Base-by-base conservation (phyloP, 202 grass and related monocot genomes). In the Miscanthus sacchariflorus region DNA sequence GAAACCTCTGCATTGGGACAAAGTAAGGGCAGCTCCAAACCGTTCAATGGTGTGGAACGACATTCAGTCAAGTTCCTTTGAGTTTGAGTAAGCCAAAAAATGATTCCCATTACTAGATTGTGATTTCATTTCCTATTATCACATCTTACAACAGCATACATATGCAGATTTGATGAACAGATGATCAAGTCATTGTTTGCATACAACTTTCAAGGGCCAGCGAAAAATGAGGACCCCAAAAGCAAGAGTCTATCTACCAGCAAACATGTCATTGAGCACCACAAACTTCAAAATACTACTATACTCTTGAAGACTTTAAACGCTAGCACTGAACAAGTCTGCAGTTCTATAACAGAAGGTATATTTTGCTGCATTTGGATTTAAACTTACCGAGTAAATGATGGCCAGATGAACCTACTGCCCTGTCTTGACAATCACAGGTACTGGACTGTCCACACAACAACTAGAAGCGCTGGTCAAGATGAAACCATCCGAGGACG, bases 1-100 rank as follows among this genome's bases (percentile, higher is more conserved):
- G 85, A 95, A 93, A 85, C 91, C 91, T 18, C 72, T 95, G 81
- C 93, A 95, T 1, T 95, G 93, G 93, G 84, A 95, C 74, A 95
- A 93, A 89, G 81, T 95, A 85, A 88, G 91, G 68, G 93, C 93
- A 66, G 81, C 93, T 23, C 89, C 93, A 24, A 86, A 93, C 68
- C 63, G 87, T 71, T 80, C 87, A n/a, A 95, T 93, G 93, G 93
- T 91, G 72, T 95, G 93, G 93, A 90, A 95, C 54, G 83, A 95
- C 42, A 91, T 95, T 35, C 81, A 88, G 83, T 95, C 93, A 68
- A 95, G 74, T 77, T 95, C 93, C 76, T 95, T 95, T 13, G 87
- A 91, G 68, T 95, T 91, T 10, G 88, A 76, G 76, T 79, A 89
- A 88, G 82, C 21, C 23, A 74, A 44, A 36, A 19, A 78, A 58